These are phyloP conservation scores for Physcia stellaris DNA, from an alignment of 495 filamentous ascomycete species.

Conservation along the genomic window DNA sequence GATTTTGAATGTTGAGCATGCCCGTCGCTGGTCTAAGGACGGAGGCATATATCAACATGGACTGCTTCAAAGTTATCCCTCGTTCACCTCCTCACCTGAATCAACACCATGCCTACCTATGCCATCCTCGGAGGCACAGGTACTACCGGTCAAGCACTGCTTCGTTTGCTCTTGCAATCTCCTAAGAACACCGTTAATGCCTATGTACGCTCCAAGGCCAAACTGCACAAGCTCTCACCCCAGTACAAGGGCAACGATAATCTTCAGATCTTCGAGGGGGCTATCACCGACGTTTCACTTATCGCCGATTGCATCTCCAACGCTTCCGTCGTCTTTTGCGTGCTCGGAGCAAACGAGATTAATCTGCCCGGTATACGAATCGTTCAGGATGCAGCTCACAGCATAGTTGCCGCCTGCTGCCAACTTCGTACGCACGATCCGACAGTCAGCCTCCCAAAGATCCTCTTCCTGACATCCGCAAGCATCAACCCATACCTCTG, in stretches of 20 bases:
- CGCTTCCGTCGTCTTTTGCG: slow-evolving; percentile 22
- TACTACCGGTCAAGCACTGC: slow-evolving; percentile 16
- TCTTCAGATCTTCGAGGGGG: slow-evolving; percentile 25
- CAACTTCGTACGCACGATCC: slow-evolving; percentile 5
- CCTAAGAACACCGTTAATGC: slow-evolving; percentile 14
- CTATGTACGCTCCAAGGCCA: slow-evolving; percentile 25
- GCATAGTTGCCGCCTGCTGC: slow-evolving; percentile 22
- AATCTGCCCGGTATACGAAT: slow-evolving; percentile 25
- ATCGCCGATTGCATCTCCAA: slow-evolving; percentile 20
- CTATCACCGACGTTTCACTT: slow-evolving; percentile 21
- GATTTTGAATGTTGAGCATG: too few relatives aligned
- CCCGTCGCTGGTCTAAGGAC: too few relatives aligned
- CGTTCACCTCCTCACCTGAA: too few relatives aligned
- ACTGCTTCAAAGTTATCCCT: too few relatives aligned
- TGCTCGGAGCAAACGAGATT: slow-evolving; percentile 22
- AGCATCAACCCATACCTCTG: slow-evolving; percentile 22
- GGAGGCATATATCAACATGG: too few relatives aligned
- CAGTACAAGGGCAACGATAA: slow-evolving; percentile 10
- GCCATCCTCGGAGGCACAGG: slow-evolving; percentile 19
- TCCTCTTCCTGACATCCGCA: slow-evolving; percentile 27
- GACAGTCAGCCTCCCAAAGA: slow-evolving; percentile 16
- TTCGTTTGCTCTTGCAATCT: slow-evolving; percentile 22
- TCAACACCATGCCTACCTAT: slow-evolving; percentile 15
- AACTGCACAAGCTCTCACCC: slow-evolving; percentile 23
- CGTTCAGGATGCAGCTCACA: slow-evolving; percentile 19